Base-by-base conservation (phyloP, 2,329 filamentous ascomycete genomes). In the Aspergillus eucalypticola region DNA sequence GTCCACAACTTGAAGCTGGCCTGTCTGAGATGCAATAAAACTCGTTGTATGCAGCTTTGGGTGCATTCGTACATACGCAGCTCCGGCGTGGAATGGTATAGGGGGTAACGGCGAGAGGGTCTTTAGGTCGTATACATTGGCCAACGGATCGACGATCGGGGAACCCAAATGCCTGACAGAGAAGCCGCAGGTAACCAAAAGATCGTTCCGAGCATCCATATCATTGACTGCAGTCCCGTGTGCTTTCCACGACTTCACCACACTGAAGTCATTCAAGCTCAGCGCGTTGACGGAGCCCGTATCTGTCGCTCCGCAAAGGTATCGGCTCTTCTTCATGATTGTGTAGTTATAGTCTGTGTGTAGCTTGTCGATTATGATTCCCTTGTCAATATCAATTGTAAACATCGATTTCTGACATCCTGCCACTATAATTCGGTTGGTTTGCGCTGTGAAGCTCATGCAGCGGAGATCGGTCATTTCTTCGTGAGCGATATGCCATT, bases 191-290 rank as follows among this genome's bases (percentile, higher is more conserved):
- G 95, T 98, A 21, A 98, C 90, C 56, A 99, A 87, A 66, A 95
- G 95, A 74, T 98, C 94, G 71, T 95, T 91, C 72, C 95, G 91
- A 8, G 93, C 92, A 78, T 99, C 95, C 91, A 99, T 97, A 74
- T 98, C 94, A 75, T 92, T 96, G 73, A 99, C 91, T 54, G 88
- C 86, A 8, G 91, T 90, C 1, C 89, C 89, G 72, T 99, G 95
- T 0, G 94, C 92, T 73, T 91, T 91, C 90, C 95, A 99, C 10
- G 86, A 87, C 73, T 94, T 96, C 67, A 95, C 82, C 5, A 96
- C 84, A 44, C 86, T 84, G 70, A 96, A 90, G 58, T 84, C 91
- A 57, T 86, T 81, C 1, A 93, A 86, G 71, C 96, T 94, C 21
- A 99, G 82, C 29, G 97, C 88, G 75, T 98, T 89, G 51, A 99